Conservation (phyloP, 305 asterid genomes). For the Fraxinus baroniana region DNA sequence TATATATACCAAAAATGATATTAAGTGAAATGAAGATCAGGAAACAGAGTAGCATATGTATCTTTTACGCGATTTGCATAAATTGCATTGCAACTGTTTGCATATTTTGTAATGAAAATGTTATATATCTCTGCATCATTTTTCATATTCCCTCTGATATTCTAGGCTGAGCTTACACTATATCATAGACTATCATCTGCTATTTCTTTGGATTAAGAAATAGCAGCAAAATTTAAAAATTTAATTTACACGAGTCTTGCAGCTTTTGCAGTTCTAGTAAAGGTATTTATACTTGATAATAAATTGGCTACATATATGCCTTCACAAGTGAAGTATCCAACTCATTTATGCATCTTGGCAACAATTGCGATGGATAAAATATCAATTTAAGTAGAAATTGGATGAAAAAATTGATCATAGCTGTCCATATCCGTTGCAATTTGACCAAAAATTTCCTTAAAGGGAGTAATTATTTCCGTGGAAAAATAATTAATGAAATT, state of each 20-base stretch:
- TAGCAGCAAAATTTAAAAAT: background rate
- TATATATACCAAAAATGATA: background rate
- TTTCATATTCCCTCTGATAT: background rate
- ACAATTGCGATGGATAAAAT: background rate
- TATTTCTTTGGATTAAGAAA: background rate
- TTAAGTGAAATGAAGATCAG: background rate
- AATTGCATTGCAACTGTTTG: background rate
- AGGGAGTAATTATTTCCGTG: background rate
- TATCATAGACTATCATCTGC: background rate
- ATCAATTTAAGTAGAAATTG: background rate
- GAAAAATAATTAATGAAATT: background rate
- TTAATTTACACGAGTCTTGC: background rate
- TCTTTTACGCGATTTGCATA: background rate
- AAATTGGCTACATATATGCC: background rate
- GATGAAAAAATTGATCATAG: background rate
- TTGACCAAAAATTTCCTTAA: background rate
- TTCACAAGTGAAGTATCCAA: background rate
- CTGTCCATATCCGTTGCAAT: background rate
- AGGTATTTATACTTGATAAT: background rate
- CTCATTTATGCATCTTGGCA: background rate
- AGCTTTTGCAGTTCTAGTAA: background rate
- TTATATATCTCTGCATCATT: background rate
- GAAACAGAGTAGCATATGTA: background rate
- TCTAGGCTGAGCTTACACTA: background rate
- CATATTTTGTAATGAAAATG: background rate